Evolutionary conservation across 768 basidiomycete species (phyloP), one percentile per base, ranked within the genome.

Genomic region (Cantharellus anzutake): DNA sequence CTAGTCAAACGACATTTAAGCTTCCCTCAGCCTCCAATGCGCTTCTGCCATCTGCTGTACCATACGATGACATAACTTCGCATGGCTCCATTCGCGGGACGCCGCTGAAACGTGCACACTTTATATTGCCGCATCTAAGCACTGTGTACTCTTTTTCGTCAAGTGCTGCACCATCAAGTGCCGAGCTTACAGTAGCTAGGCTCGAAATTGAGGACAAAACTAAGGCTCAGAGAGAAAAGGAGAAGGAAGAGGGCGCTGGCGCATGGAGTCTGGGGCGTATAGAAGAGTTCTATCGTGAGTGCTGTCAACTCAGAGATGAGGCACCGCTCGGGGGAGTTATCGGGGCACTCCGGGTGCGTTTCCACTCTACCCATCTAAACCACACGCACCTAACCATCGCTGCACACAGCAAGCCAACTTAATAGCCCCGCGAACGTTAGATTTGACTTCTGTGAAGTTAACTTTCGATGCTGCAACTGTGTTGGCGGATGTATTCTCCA

Each of bases 141-240:
- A 86, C 86, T 34, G 81, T 92, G 40, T 97, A 98, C 69, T 91
- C 92, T 0, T 93, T 97, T 68, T 86, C 84, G 37, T 80, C 83
- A 1, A 65, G 82, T 14, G 85, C 85, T 57, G 87, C 94, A 4
- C 93, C 93, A 1, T 86, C 81, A 55, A 86, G 81, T 2, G 82
- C 83, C 0, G 77, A 78, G 2, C 73, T 90, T 57, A 82, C 81
- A 70, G 86, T 89, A 61, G 88, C 93, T 73, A 86, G 86, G 70
- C 74, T 76, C 60, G 78, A 80, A n/a, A 83, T 85, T 44, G 85
- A 88, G 70, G 82, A 83, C 59, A 74, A 78, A 56, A 89, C 91
- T 70, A 71, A 73, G 2, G 83, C 84, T 71, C 73, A 86, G 48
- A 71, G 88, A 60, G 72, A 72, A 63, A 56, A 51, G 56, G 63